A percentile compares a stretch with the other conserved stretches of the same genome.
Conservation (phyloP, 176 grass and related monocot species). For the Tillandsia fasciculata region DNA sequence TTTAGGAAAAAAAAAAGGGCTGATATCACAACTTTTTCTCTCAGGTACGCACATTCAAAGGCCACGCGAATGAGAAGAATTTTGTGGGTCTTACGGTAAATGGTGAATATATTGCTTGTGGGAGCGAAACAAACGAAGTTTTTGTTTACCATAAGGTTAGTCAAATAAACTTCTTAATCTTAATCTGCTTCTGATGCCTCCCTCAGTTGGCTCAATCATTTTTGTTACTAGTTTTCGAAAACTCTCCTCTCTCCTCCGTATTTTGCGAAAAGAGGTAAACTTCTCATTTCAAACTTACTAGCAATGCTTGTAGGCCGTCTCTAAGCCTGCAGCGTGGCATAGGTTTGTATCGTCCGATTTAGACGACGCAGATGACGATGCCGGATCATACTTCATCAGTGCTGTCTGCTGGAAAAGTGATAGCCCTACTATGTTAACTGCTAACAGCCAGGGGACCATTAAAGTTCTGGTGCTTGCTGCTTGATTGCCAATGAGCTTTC, state of each 20-base stretch:
- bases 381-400: slow-evolving; percentile 88
- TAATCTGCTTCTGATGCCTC: not conserved
- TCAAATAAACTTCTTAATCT: not conserved
- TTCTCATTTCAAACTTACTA: not conserved
- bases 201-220: not conserved
- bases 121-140: slow-evolving; percentile 98
- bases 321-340: slow-evolving; percentile 81
- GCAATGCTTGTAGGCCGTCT: slow-evolving; percentile 57
- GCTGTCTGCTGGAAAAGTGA: slow-evolving; percentile 99
- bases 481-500: slow-evolving; percentile 28
- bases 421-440: slow-evolving; percentile 88
- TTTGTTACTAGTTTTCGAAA: not conserved
- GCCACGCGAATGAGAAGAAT: slow-evolving; percentile 99
- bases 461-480: slow-evolving; percentile 90
- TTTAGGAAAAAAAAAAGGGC: no score
- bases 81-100: slow-evolving; percentile 87
- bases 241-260: not conserved
- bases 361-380: slow-evolving; percentile 72
- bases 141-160: slow-evolving; percentile 96
- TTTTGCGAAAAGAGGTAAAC: slow-evolving; percentile 2
- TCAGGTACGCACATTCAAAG: slow-evolving; percentile 95
- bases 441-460: slow-evolving; percentile 98
- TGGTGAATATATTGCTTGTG: slow-evolving; percentile 92
- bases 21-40: not conserved
- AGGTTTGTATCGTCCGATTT: slow-evolving; percentile 71